Percentiles rank a stretch among this genome's conserved stretches.
Conservation (phyloP, 2,329 filamentous ascomycete species). For the Colletotrichum sp. region DNA sequence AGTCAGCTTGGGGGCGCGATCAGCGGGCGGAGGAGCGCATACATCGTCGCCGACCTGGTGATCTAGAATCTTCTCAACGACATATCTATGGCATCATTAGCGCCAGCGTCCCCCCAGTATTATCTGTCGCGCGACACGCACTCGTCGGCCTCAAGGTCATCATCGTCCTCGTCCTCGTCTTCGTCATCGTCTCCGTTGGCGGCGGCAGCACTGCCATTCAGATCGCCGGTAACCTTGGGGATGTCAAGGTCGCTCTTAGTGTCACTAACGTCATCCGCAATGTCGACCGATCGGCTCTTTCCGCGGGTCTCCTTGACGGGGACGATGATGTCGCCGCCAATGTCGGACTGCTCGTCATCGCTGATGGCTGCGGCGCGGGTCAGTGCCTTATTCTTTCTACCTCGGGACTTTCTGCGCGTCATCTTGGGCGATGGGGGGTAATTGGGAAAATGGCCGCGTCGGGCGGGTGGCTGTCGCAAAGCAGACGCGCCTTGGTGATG, state of each 20-base stretch:
- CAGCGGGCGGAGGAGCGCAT: conserved; percentile 23
- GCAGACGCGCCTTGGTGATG: neutral
- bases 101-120: neutral
- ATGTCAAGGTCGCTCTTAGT: conserved; percentile 4
- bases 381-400: neutral
- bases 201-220: conserved; percentile 23
- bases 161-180: conserved; percentile 46
- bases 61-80: conserved; percentile 75
- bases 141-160: conserved; percentile 38
- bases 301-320: neutral
- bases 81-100: conserved; percentile 55
- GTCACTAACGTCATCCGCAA: neutral
- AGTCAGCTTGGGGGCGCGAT: neutral
- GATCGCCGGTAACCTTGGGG: neutral
- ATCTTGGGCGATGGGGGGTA: neutral
- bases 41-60: conserved; percentile 68
- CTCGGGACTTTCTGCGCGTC: neutral
- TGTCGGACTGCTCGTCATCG: conserved; percentile 38
- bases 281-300: conserved; percentile 9
- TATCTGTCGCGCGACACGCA: neutral
- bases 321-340: neutral
- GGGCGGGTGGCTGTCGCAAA: neutral
- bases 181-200: conserved; percentile 39
- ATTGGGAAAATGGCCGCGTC: neutral
- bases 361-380: conserved; percentile 35